Evolutionary conservation across 2,329 filamentous ascomycete genomes (phyloP), one percentile per base, ranked within the genome.

Genomic region (Colletotrichum destructivum): DNA sequence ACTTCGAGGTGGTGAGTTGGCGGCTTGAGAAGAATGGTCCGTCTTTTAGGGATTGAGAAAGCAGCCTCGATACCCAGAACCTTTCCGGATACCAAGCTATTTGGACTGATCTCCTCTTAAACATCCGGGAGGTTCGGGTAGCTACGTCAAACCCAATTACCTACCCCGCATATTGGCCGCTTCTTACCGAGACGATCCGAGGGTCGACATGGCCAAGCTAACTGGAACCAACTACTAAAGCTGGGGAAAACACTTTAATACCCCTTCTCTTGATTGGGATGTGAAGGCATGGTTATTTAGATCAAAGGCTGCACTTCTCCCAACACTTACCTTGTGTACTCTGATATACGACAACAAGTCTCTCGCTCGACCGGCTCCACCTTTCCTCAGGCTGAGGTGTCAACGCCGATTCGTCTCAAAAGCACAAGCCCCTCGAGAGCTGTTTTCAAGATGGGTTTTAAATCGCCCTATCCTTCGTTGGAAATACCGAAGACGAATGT

Each of bases 401-500:
- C 23, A 21, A 42, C 8, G 9, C n/a, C n/a, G 12, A 6, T 23
- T 42, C 15, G 13, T 13, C 54, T 59, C 38, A 55, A 23, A 23
- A 3, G 4, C 5, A 5, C 9, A 23, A 21, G n/a, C n/a, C 21
- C n/a, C 12, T n/a, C 4, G 46, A 13, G 9, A 49, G 8, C 21
- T 12, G 4, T 49, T 49, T n/a, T 5, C 64, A 74, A 26, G 11
- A 85, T 87, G 85, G 79, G 82, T 47, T 80, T 84, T 79, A 78
- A 75, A 4, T 87, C 85, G 8, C 82, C 80, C 2, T 87, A 83
- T 70, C 82, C 82, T 4, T 57, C 75, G 15, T 70, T 87, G 51
- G 78, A 83, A 73, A 82, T 87, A 40, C 84, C 84, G 9, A 80
- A 85, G 78, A 84, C 79, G 74, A 87, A 86, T 76, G 76, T 84